Evolutionary conservation across 371 early-diverging fungal genomes (phyloP).

Genomic region (Syncephalastrum monosporum): DNA sequence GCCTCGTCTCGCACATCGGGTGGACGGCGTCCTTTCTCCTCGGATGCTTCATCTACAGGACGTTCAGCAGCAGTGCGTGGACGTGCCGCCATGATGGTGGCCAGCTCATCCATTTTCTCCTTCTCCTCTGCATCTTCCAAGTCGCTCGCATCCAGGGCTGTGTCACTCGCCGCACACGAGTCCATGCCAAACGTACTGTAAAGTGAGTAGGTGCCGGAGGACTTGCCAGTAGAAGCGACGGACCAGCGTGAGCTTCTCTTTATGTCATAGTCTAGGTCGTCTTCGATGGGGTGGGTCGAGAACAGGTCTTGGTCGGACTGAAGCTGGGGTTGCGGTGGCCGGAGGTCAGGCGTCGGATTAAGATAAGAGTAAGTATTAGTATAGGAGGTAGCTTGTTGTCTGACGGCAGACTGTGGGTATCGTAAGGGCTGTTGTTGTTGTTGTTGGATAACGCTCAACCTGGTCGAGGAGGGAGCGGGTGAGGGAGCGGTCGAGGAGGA

Average conservation of each 20-base stretch:
- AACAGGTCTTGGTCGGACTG: not conserved
- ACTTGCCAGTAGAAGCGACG: slow-evolving; percentile 31
- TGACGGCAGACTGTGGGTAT: slow-evolving; percentile 1
- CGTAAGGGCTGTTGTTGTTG: not conserved
- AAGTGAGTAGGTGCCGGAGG: slow-evolving; percentile 33
- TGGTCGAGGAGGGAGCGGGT: too few relatives aligned
- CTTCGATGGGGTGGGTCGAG: slow-evolving; percentile 1
- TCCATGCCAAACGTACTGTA: slow-evolving; percentile 39
- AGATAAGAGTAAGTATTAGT: not conserved
- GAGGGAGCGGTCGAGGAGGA: too few relatives aligned
- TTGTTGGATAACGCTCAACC: too few relatives aligned
- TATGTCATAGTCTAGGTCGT: slow-evolving; percentile 4
- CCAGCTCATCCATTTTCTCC: slow-evolving; percentile 1
- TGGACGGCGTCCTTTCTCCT: too few relatives aligned
- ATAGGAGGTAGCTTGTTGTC: not conserved
- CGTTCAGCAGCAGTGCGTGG: too few relatives aligned
- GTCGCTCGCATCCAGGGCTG: too few relatives aligned
- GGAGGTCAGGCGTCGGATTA: too few relatives aligned
- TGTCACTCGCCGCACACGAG: slow-evolving; percentile 11
- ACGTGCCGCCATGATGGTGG: slow-evolving; percentile 4
- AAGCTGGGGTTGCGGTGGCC: not conserved
- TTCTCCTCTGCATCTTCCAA: not conserved
- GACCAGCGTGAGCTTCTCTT: slow-evolving; percentile 25
- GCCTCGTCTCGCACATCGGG: too few relatives aligned
- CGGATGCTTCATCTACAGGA: too few relatives aligned